These are phyloP conservation scores for Pichia sp. DNA, from an alignment of 1,139 yeast species.

Conservation along the genomic window DNA sequence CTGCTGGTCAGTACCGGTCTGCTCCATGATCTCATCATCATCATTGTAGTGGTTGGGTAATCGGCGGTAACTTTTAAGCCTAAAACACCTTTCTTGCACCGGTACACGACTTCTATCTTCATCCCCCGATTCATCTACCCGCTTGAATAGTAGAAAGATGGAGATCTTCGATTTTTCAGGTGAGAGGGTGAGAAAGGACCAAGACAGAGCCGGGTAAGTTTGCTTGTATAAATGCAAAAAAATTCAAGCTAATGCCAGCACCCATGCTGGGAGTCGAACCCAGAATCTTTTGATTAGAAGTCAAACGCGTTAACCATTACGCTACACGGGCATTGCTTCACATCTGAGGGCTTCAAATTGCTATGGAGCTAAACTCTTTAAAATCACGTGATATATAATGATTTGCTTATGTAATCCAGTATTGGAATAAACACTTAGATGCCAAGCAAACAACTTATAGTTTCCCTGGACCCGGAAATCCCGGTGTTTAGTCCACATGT, in stretches of 20 bases:
- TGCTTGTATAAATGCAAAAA: neutral
- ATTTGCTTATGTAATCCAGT: no score
- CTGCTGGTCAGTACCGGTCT: neutral
- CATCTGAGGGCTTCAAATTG: no score
- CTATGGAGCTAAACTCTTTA: no score
- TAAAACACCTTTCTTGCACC: no score
- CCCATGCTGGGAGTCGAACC: constrained; percentile 24
- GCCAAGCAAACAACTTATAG: no score
- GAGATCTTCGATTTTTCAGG: neutral
- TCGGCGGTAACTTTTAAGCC: neutral
- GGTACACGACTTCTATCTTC: neutral
- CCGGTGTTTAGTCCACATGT: no score
- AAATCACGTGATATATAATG: no score
- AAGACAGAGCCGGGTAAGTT: constrained; percentile 9
- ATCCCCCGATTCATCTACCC: neutral
- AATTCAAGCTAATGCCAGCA: constrained; percentile 19
- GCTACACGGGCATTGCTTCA: constrained; percentile 21
- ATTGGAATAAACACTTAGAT: no score
- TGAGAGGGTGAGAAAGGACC: neutral
- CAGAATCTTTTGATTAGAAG: constrained; percentile 23
- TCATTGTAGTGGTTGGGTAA: neutral
- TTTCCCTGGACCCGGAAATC: no score
- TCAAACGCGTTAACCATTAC: constrained; percentile 23
- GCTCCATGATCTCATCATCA: constrained; percentile 10
- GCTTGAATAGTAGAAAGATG: neutral